Evolutionary conservation across 257 asterid species (phyloP), one percentile per base, ranked within the genome.

Genomic region (Orobanche coerulescens): DNA sequence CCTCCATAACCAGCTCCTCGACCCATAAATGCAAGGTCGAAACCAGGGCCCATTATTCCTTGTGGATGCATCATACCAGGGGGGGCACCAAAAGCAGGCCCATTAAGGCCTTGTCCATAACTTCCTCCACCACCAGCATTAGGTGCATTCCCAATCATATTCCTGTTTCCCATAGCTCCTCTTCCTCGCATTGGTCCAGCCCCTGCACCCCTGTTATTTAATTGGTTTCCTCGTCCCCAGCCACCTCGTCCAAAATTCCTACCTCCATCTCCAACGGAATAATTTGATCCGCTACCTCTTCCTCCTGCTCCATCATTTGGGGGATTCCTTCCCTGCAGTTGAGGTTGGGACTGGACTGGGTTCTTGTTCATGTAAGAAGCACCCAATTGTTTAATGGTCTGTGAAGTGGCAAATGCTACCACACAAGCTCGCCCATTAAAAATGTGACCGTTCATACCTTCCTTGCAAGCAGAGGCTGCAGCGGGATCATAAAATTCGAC

Each of bases 381-480:
- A 51, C 97, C 97, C 97, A 89, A 89, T 70, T 72, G 88, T 72
- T 79, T 89, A 49, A 89, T 80, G 72, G 84, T 84, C 37, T 71
- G 86, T 0, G 98, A 92, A 19, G 94, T 84, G 73, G 95, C 95
- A 81, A 68, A 93, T 20, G 97, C 94, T 66, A 93, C 98, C 25
- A 86, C 95, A 77, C 98, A 93, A 24, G 98, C 81, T 51, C 97
- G 65, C 5, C 96, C 98, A 64, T 89, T 93, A 60, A 89, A 92
- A 28, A 77, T 23, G 59, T 86, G 84, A 6, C 96, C 95, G 62
- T 89, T 76, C 97, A 89, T 83, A 43, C 91, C 79, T 42, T 89
- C 97, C 76, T 84, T 86, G 77, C 99, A 93, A 0, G 97, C 86
- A 37, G 83, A 42, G 59, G 97, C 99, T 13, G 83, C 86, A 25